Percentiles rank a stretch among this genome's conserved stretches.
Conservation (phyloP, 192 early-diverging fungal species). For the Pilaira anomala region DNA sequence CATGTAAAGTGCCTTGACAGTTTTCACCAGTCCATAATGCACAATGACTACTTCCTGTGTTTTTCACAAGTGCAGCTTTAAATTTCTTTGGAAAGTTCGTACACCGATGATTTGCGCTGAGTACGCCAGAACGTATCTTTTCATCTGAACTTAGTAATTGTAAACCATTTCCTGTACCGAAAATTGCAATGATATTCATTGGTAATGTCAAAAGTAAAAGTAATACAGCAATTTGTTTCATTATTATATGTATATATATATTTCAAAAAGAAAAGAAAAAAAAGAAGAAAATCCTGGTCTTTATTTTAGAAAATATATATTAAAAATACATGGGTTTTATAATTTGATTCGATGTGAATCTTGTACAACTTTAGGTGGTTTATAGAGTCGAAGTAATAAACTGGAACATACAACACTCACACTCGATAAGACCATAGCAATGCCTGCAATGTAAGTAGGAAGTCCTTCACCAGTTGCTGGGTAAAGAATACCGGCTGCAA, state of each 20-base stretch:
- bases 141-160: conserved; percentile 1
- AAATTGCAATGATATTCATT: neutral
- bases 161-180: conserved; percentile 2
- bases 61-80: conserved; percentile 8
- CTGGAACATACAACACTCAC: conserved; percentile 83
- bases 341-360: conserved; percentile 7
- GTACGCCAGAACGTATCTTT: conserved; percentile 6
- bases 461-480: conserved; percentile 53
- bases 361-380: conserved; percentile 18
- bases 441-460: conserved; percentile 78
- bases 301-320: too few species aligned
- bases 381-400: conserved; percentile 51
- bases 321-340: neutral
- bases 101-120: conserved; percentile 21
- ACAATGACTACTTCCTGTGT: conserved; percentile 14
- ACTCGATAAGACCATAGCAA: conserved; percentile 87
- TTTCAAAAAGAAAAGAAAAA: conserved; percentile 1
- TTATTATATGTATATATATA: neutral
- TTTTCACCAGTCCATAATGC: conserved; percentile 19
- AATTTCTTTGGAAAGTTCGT: conserved; percentile 12
- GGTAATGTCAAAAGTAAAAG: neutral
- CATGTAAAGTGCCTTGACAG: conserved; percentile 15
- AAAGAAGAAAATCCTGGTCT: neutral
- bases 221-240: neutral
- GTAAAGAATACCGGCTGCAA: conserved; percentile 84